These are phyloP conservation scores for Saccharomycopsis sp. DNA, from an alignment of 805 yeast genomes.

Conservation along the genomic window DNA sequence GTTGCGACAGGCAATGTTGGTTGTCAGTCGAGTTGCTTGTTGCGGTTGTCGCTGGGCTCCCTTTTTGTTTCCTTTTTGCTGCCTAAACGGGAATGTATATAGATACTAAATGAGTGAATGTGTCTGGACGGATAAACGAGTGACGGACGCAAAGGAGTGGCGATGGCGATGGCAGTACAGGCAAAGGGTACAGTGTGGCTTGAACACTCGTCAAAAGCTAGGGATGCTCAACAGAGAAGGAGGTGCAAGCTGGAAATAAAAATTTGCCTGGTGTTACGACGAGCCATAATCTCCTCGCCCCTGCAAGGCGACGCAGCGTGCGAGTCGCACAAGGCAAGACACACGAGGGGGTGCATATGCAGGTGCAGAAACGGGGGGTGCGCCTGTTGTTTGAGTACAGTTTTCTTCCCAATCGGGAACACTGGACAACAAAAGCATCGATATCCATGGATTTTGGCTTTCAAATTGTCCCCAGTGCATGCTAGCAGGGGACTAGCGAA, in stretches of 20 bases:
- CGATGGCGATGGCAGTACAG: not conserved
- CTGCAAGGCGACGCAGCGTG: not conserved
- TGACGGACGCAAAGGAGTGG: not conserved
- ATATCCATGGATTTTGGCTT: not conserved
- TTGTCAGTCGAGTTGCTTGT: not conserved
- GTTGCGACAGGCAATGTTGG: too few relatives aligned
- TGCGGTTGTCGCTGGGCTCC: not conserved
- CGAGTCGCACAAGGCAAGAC: not conserved
- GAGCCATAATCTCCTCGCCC: not conserved
- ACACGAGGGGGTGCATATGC: not conserved
- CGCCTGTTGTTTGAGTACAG: not conserved
- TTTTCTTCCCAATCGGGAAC: not conserved
- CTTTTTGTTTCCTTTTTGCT: not conserved
- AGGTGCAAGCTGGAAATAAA: not conserved
- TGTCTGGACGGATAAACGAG: not conserved
- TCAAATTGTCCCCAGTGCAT: not conserved
- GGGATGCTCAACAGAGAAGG: too few relatives aligned
- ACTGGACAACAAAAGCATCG: not conserved
- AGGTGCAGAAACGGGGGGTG: not conserved
- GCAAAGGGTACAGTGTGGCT: too few relatives aligned
- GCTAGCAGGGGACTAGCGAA: not conserved
- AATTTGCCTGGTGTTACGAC: not conserved
- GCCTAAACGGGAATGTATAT: not conserved
- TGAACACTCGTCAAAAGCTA: too few relatives aligned
- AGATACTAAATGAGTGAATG: not conserved